These are phyloP conservation scores for Podaxis sp. DNA, from an alignment of 768 basidiomycete genomes.

Conservation along the genomic window DNA sequence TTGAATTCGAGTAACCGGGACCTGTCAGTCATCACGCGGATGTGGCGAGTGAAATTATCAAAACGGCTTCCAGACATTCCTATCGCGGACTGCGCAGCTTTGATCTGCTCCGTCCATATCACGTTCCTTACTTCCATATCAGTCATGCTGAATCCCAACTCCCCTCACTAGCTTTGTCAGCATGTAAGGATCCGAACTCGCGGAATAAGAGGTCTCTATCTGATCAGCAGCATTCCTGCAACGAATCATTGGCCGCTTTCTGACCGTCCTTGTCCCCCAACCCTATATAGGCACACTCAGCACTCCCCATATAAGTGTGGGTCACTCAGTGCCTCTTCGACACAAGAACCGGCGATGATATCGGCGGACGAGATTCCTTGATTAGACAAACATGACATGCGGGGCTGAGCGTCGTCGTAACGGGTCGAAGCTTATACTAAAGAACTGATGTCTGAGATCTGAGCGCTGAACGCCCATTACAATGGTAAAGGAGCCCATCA, in stretches of 20 bases:
- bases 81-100: conserved; percentile 3
- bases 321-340: too few species aligned
- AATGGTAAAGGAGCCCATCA: background rate
- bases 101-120: background rate
- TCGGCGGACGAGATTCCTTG: background rate
- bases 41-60: background rate
- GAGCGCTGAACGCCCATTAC: background rate
- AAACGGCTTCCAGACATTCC: background rate
- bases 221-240: background rate
- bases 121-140: too few species aligned
- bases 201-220: background rate
- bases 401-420: background rate
- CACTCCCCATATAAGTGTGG: too few species aligned
- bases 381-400: background rate
- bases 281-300: too few species aligned
- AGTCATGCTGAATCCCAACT: too few species aligned
- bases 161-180: too few species aligned
- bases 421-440: background rate
- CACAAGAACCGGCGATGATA: background rate
- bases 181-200: too few species aligned
- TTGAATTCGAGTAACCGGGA: background rate
- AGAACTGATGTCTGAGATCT: background rate
- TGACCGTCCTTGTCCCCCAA: background rate
- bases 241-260: background rate
- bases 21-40: background rate